These are phyloP conservation scores for Fraxinus dipetala DNA, from an alignment of 305 asterid species.

Conservation along the genomic window DNA sequence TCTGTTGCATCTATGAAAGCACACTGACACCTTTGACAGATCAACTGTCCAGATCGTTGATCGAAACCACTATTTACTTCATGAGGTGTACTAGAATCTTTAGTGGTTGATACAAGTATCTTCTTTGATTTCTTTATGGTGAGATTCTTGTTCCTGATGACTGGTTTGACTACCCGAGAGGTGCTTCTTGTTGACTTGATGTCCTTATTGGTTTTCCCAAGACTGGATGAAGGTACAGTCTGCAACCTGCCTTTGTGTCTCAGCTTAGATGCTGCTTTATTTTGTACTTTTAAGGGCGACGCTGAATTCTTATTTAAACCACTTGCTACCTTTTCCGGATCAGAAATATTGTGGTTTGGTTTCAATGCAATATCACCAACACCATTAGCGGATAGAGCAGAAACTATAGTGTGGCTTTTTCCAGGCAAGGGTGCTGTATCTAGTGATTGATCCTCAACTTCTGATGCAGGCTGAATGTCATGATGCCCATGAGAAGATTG, in stretches of 20 bases:
- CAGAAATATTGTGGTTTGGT: constrained; percentile 18
- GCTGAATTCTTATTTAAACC: constrained; percentile 29
- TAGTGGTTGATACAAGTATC: constrained; percentile 28
- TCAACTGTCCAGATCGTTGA: constrained; percentile 34
- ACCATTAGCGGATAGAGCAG: constrained; percentile 17
- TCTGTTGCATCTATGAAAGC: constrained; percentile 40
- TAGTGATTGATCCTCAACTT: constrained; percentile 20
- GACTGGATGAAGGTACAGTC: constrained; percentile 48
- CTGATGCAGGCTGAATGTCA: constrained; percentile 23
- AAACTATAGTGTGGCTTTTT: constrained; percentile 26
- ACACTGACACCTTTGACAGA: constrained; percentile 87
- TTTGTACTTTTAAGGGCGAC: constrained; percentile 33
- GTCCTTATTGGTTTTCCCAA: constrained; percentile 46
- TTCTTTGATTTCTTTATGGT: constrained; percentile 55
- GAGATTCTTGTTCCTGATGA: constrained; percentile 52
- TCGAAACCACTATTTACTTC: constrained; percentile 28
- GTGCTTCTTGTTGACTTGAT: constrained; percentile 40
- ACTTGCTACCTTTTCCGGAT: constrained; percentile 27
- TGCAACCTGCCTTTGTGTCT: constrained; percentile 55
- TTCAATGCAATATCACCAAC: constrained; percentile 21
- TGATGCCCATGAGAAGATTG: constrained; percentile 19
- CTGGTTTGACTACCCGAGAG: constrained; percentile 50
- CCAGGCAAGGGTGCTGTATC: constrained; percentile 17
- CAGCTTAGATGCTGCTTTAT: constrained; percentile 47
- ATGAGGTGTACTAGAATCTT: constrained; percentile 14